Conservation (phyloP, 805 yeast genomes). For the Nakazawaea pomicola region DNA sequence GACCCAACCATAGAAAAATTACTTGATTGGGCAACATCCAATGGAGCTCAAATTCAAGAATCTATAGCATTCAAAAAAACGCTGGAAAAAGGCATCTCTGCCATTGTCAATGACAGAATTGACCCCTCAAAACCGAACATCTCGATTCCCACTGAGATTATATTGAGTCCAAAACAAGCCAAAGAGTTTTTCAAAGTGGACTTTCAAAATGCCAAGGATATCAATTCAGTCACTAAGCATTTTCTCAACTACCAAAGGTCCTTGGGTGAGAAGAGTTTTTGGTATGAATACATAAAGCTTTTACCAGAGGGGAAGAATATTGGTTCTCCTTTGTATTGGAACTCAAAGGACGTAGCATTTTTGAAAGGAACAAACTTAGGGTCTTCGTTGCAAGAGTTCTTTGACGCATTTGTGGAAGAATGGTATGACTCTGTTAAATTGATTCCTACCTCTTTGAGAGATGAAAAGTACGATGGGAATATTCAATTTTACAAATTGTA, state of each 20-base stretch:
- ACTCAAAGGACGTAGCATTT: slow-evolving; percentile 39
- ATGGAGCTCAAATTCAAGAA: slow-evolving; percentile 35
- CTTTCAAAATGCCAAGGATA: slow-evolving; percentile 1
- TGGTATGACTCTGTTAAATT: slow-evolving; percentile 39
- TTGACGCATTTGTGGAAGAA: slow-evolving; percentile 46
- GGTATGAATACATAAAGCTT: slow-evolving; percentile 25
- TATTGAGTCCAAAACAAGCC: slow-evolving; percentile 8
- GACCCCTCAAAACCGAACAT: slow-evolving; percentile 12
- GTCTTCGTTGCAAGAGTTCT: slow-evolving; percentile 44
- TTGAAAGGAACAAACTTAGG: slow-evolving; percentile 69
- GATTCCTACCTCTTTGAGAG: slow-evolving; percentile 16
- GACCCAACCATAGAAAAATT: not conserved
- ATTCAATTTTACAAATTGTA: slow-evolving; percentile 22
- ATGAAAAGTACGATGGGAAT: slow-evolving; percentile 19
- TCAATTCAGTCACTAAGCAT: slow-evolving; percentile 11
- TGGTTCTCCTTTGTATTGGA: slow-evolving; percentile 69
- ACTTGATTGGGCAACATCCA: slow-evolving; percentile 27
- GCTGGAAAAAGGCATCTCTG: slow-evolving; percentile 29
- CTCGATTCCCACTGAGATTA: slow-evolving; percentile 5
- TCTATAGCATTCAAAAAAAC: slow-evolving; percentile 28
- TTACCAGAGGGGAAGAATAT: slow-evolving; percentile 36
- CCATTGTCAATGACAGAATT: slow-evolving; percentile 16
- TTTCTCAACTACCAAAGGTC: slow-evolving; percentile 16
- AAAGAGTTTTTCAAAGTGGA: slow-evolving; percentile 4
- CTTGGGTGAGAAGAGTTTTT: slow-evolving; percentile 12